Conservation (phyloP, 345 rosid genomes). For the Pelargonium nanum region DNA sequence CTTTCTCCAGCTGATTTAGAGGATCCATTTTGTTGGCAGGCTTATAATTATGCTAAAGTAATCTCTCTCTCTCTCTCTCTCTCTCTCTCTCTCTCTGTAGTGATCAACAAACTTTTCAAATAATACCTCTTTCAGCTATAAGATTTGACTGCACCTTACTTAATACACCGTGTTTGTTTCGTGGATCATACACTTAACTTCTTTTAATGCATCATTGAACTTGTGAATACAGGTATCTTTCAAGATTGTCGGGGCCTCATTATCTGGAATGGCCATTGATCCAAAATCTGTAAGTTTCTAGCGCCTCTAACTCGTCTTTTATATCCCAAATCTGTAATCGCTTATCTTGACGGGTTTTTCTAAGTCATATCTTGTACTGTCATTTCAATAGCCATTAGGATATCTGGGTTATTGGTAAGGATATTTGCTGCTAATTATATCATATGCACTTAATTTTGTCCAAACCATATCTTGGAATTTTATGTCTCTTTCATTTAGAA, state of each 20-base stretch:
- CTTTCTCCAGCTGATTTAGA: conserved; percentile 82
- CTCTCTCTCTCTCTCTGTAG: not conserved
- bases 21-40: conserved; percentile 96
- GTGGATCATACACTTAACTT: not conserved
- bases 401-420: too few relatives aligned
- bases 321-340: not conserved
- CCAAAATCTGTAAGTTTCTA: conserved; percentile 66
- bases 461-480: too few relatives aligned
- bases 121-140: too few relatives aligned
- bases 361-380: too few relatives aligned
- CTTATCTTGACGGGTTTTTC: too few relatives aligned
- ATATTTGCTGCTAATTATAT: too few relatives aligned
- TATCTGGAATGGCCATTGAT: conserved; percentile 73
- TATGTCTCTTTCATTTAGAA: too few relatives aligned
- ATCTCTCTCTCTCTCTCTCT: conserved; percentile 1
- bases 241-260: conserved; percentile 69
- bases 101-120: too few relatives aligned
- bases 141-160: too few relatives aligned
- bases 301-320: not conserved
- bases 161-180: not conserved
- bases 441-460: too few relatives aligned
- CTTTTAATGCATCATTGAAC: conserved; percentile 1
- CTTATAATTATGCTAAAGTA: conserved; percentile 85
- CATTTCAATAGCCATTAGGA: too few relatives aligned
- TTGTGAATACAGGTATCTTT: conserved; percentile 50